Conservation (phyloP, 108 stramenopile genomes). For the Mayamaea pseudoterrestris region DNA sequence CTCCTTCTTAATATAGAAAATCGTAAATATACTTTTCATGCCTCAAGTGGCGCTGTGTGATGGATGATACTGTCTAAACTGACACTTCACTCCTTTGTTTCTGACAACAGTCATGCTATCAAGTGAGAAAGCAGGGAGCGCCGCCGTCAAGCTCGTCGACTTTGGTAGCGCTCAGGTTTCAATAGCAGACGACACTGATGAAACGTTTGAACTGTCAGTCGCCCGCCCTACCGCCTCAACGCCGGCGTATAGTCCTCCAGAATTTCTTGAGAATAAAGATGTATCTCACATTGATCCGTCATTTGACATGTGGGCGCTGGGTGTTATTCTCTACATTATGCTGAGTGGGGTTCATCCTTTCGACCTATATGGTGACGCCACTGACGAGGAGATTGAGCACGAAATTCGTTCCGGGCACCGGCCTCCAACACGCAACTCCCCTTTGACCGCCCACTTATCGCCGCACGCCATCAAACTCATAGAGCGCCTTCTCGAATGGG, state of each 20-base stretch:
- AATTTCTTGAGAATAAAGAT: slow-evolving; percentile 22
- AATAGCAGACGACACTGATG: slow-evolving; percentile 10
- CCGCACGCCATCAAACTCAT: slow-evolving; percentile 64
- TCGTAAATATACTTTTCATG: too few relatives aligned
- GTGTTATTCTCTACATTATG: slow-evolving; percentile 81
- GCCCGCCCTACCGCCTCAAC: slow-evolving; percentile 34
- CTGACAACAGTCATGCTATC: slow-evolving; percentile 67
- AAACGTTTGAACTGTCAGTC: slow-evolving; percentile 8
- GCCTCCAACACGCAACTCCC: slow-evolving; percentile 27
- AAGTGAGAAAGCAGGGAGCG: slow-evolving; percentile 31
- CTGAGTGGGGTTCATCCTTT: slow-evolving; percentile 75
- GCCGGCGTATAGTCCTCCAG: slow-evolving; percentile 77
- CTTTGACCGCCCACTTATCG: slow-evolving; percentile 39
- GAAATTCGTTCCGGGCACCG: slow-evolving; percentile 20
- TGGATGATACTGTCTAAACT: too few relatives aligned
- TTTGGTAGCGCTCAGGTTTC: slow-evolving; percentile 74
- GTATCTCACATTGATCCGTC: slow-evolving; percentile 11
- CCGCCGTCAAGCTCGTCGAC: slow-evolving; percentile 65
- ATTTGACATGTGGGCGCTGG: slow-evolving; percentile 72
- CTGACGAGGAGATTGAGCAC: slow-evolving; percentile 53
- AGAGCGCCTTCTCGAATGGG: slow-evolving; percentile 40
- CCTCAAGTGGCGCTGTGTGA: too few relatives aligned
- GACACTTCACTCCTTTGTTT: too few relatives aligned
- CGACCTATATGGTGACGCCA: slow-evolving; percentile 41
- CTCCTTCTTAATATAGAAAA: too few relatives aligned